phyloP scores from a whole-genome alignment of 148 eudicot genomes.

The Vaccinium macrocarpon region DNA sequence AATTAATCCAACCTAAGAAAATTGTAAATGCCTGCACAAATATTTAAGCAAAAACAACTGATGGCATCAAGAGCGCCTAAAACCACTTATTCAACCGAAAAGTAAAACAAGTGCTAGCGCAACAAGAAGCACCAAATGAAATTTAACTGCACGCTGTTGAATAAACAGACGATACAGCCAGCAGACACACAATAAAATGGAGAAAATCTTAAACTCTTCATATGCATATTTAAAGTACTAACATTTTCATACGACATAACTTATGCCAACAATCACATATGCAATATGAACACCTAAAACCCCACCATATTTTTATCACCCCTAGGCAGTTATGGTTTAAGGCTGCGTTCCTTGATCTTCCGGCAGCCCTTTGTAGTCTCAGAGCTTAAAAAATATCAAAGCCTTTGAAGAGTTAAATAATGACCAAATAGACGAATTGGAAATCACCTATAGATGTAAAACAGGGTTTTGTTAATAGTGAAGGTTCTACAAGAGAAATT shows the following conservation, averaged over 20 bases:
- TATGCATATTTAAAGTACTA: background rate
- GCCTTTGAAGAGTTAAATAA: background rate
- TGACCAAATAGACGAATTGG: background rate
- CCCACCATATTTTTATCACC: background rate
- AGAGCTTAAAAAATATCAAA: background rate
- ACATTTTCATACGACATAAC: too few relatives aligned
- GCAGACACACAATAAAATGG: background rate
- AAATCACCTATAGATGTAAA: background rate
- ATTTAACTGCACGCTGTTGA: background rate
- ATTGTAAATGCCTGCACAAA: background rate
- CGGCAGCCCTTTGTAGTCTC: background rate
- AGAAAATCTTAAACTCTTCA: background rate
- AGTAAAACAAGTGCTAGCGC: background rate
- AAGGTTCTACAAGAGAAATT: background rate
- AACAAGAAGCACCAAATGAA: background rate
- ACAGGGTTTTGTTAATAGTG: background rate
- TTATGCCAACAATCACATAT: background rate
- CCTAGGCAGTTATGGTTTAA: background rate
- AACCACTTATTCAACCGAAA: background rate
- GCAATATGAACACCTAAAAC: background rate
- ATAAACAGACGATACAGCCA: background rate
- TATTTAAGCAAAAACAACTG: background rate
- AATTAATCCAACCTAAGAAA: background rate
- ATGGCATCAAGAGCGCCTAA: background rate
- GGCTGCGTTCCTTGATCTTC: background rate